These are phyloP conservation scores for Terfezia boudieri DNA, from an alignment of 495 filamentous ascomycete species.

Conservation along the genomic window DNA sequence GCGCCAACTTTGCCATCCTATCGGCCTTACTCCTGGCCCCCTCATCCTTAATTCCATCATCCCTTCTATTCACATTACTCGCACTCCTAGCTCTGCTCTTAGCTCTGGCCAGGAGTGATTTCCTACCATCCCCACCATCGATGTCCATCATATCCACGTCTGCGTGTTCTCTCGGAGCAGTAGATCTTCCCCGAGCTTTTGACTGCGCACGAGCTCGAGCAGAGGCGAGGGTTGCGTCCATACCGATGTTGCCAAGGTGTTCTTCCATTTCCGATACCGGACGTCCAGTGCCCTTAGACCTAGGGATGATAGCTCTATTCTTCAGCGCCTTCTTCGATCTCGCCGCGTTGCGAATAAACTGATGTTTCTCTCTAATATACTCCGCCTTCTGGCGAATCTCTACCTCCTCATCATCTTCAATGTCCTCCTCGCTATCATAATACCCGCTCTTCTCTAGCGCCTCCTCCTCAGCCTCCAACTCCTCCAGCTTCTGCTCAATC, in stretches of 20 bases:
- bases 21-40: slow-evolving; percentile 53
- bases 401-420: slow-evolving; percentile 62
- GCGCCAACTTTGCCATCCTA: slow-evolving; percentile 59
- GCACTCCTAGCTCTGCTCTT: slow-evolving; percentile 61
- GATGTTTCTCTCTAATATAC: slow-evolving; percentile 77
- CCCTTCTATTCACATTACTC: slow-evolving; percentile 51
- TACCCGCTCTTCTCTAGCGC: slow-evolving; percentile 64
- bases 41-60: slow-evolving; percentile 51
- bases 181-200: slow-evolving; percentile 35
- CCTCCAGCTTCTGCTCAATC: slow-evolving; percentile 73
- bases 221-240: slow-evolving; percentile 52
- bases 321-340: slow-evolving; percentile 84
- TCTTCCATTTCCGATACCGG: slow-evolving; percentile 66
- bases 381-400: slow-evolving; percentile 80
- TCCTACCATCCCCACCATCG: slow-evolving; percentile 35
- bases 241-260: slow-evolving; percentile 60
- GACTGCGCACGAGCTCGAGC: slow-evolving; percentile 47
- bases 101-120: slow-evolving; percentile 41
- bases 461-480: slow-evolving; percentile 88
- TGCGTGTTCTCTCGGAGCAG: slow-evolving; percentile 28
- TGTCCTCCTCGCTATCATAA: slow-evolving; percentile 38
- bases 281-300: slow-evolving; percentile 45
- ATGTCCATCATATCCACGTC: slow-evolving; percentile 70
- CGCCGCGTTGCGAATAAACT: slow-evolving; percentile 72
- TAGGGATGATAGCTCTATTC: slow-evolving; percentile 79